Evolutionary conservation across 1,139 yeast genomes (phyloP).

Genomic region (Suhomyces maxii): DNA sequence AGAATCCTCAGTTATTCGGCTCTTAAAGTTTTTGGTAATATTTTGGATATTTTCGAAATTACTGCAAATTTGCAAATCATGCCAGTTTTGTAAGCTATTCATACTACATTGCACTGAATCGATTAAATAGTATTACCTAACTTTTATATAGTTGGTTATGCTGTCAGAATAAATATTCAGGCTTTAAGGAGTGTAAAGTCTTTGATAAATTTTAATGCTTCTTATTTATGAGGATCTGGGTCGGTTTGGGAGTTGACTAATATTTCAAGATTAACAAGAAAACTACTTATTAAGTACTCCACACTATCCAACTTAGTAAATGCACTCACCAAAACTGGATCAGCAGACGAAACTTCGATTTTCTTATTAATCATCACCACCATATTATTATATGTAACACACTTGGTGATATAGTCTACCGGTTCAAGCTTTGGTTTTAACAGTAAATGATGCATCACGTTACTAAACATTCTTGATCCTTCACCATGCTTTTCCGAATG

Average conservation of each 20-base stretch:
- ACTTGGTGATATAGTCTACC: slow-evolving; percentile 45
- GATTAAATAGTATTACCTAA: no score
- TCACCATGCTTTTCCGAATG: slow-evolving; percentile 5
- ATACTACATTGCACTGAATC: no score
- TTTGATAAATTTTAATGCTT: no score
- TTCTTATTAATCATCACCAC: slow-evolving; percentile 48
- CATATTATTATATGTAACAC: slow-evolving; percentile 40
- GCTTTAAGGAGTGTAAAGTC: no score
- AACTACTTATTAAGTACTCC: slow-evolving; percentile 37
- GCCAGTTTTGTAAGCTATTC: no score
- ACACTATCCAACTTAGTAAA: slow-evolving; percentile 46
- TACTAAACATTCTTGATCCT: slow-evolving; percentile 19
- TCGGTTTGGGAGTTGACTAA: background rate
- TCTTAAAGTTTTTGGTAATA: no score
- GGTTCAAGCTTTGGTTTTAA: slow-evolving; percentile 37
- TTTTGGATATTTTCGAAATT: no score
- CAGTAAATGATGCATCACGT: slow-evolving; percentile 31
- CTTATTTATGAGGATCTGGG: no score
- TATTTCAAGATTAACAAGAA: slow-evolving; percentile 14
- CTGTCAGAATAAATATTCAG: no score
- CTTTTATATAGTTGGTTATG: no score
- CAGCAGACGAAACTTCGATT: slow-evolving; percentile 45
- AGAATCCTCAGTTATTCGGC: no score
- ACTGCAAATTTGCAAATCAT: no score
- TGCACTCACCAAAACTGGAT: slow-evolving; percentile 46